Base-by-base conservation (phyloP, 1,284 basidiomycete genomes). In the Anthracocystis panici-leucophaei region DNA sequence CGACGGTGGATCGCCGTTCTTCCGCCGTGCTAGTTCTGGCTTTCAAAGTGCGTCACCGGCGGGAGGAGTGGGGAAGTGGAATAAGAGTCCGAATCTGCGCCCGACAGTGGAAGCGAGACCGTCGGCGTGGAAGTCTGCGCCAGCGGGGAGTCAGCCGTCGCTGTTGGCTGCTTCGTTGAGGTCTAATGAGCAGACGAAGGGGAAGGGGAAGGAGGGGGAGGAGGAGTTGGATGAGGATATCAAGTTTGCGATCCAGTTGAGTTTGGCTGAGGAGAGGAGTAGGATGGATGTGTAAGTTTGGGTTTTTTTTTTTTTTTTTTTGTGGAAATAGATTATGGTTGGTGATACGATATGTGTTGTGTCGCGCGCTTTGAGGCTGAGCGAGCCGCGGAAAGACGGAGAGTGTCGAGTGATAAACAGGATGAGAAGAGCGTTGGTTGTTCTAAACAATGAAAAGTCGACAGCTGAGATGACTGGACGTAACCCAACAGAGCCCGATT, bases 181-280 rank as follows among this genome's bases (percentile, higher is more conserved):
- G n/a, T 50, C 48, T 10, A 21, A 53, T 33, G n/a, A 25, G 49
- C 41, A 20, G 5, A 29, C 20, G 33, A 50, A 57, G 58, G 52
- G 20, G 11, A 59, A 52, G 48, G 51, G 40, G 8, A 49, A 25
- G 50, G 27, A 7, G 4, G 40, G 42, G 40, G 54, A 44, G 27
- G 49, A 55, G 2, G 65, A 75, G 12, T 44, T 68, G 54, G 80
- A 84, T 23, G 77, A 79, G 11, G 82, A 82, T 25, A 49, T 82
- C n/a, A 49, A 59, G 1, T 73, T 77, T 18, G 82, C 80, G 1
- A 68, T 84, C 29, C 80, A 80, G 57, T 60, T 82, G 9, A 82
- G 81, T 38, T 50, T 84, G 20, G 77, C 79, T 12, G 82, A 84
- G 46, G 67, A 82, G 46, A 44, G 70, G 25, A 42, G 18, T 42